Base-by-base conservation (phyloP, 176 grass and related monocot genomes). In the Hyparrhenia diplandra region DNA sequence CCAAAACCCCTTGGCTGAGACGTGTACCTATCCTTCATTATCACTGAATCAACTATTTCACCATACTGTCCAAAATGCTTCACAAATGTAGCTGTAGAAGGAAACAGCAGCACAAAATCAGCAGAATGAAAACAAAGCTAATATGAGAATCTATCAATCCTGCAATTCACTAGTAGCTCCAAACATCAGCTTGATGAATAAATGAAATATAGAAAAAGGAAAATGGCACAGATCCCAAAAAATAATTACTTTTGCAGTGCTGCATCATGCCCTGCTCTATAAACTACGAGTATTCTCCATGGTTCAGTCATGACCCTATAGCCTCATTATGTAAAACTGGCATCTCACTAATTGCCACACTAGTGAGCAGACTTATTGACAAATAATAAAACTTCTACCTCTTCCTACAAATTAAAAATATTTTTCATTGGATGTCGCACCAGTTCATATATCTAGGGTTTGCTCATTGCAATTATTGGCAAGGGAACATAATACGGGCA, bases 1-100 rank as follows among this genome's bases (percentile, higher is more conserved):
- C 95, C 95, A 84, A 98, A 98, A 31, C 92, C 95, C 82, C 95
- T 87, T 13, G 95, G 92, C 84, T 94, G 90, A 59, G 84, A 86
- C 55, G 92, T 98, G 62, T 79, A 63, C 84, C 87, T 94, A 83
- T 98, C 88, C 65, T 88, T 94, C 90, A 94, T 98, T 87, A 98
- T 98, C 65, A 98, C 90, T 28, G 85, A 85, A 85, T 98, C 95
- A 77, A 94, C 64, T 82, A 98, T 92, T 76, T 89, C 81, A 24
- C 95, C 95, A 76, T 98, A 98, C 67, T 84, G 84, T 40, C 83
- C 83, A 89, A 98, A 94, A 94, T 98, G 95, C 46, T 81, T 85
- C 47, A 89, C 64, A 86, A 94, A 94, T 39, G 78, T 82, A 54
- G 66, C 92, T 98, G 69, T 34, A 63, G 77, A 69, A 45, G 11